Evolutionary conservation across 129 eudicot species (phyloP).

Genomic region (Gnaphalium uliginosum): DNA sequence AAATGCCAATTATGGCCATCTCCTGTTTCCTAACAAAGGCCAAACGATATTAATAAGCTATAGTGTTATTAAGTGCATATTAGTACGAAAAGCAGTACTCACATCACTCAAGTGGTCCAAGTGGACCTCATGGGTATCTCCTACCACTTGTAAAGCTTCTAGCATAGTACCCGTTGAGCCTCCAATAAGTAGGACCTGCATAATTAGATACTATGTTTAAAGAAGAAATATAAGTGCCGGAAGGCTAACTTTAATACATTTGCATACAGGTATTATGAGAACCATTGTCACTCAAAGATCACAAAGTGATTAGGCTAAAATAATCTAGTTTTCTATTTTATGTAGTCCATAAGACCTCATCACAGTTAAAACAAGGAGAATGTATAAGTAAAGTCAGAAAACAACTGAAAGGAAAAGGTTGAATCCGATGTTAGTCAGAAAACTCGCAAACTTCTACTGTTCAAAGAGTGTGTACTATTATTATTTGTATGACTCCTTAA

Average conservation of each 20-base stretch:
- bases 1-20: neutral
- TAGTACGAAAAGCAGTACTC: conserved; percentile 38
- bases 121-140: conserved; percentile 69
- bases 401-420: neutral
- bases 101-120: conserved; percentile 66
- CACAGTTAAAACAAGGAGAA: neutral
- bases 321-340: conserved; percentile 2
- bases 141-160: conserved; percentile 87
- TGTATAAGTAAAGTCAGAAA: conserved; percentile 6
- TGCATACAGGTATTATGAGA: conserved; percentile 17
- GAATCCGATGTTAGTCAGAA: conserved; percentile 15
- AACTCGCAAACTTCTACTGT: conserved; percentile 12
- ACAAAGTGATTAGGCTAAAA: conserved; percentile 10
- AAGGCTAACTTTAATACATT: conserved; percentile 12
- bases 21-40: neutral
- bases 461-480: conserved; percentile 3
- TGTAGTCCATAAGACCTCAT: conserved; percentile 15
- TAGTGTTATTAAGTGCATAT: conserved; percentile 1
- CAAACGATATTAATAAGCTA: neutral
- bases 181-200: conserved; percentile 94
- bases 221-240: neutral
- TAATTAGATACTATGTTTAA: conserved; percentile 20
- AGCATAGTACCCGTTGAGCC: conserved; percentile 99
- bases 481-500: too few species aligned
- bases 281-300: conserved; percentile 12